phyloP scores from a whole-genome alignment of 305 asterid species.

The Rubia balearica region DNA sequence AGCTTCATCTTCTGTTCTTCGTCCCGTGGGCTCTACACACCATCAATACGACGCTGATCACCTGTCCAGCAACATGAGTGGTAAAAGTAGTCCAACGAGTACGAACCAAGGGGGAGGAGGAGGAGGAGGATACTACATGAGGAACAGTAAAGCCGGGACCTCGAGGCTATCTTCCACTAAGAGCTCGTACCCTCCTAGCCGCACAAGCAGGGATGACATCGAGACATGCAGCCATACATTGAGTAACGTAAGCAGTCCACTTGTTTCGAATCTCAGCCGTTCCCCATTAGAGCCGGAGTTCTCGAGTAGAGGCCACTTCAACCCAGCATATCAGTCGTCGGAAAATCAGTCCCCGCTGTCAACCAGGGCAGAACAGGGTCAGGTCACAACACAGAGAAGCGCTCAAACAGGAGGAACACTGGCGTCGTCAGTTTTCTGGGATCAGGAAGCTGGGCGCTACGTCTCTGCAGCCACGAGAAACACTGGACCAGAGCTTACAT shows the following conservation, averaged over 20 bases:
- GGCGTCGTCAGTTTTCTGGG: slow-evolving; percentile 86
- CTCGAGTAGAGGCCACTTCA: slow-evolving; percentile 48
- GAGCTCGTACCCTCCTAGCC: slow-evolving; percentile 78
- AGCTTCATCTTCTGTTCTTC: slow-evolving; percentile 87
- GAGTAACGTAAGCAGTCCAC: slow-evolving; percentile 87
- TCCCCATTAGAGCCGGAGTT: slow-evolving; percentile 38
- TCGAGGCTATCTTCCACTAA: slow-evolving; percentile 53
- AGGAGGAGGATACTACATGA: slow-evolving; percentile 39
- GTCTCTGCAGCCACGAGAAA: slow-evolving; percentile 52
- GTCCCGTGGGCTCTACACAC: slow-evolving; percentile 55
- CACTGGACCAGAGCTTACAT: slow-evolving; percentile 65
- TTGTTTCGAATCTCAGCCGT: slow-evolving; percentile 43
- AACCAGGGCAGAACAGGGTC: slow-evolving; percentile 22
- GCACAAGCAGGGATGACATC: slow-evolving; percentile 68
- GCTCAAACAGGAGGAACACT: slow-evolving; percentile 27
- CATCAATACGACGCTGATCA: slow-evolving; percentile 52
- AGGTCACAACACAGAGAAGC: slow-evolving; percentile 32
- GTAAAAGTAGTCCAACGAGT: slow-evolving; percentile 71
- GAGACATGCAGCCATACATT: slow-evolving; percentile 60
- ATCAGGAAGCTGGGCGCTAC: slow-evolving; percentile 75
- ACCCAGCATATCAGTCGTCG: slow-evolving; percentile 56
- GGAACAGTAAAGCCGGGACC: slow-evolving; percentile 44
- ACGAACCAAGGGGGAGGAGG: slow-evolving; percentile 38
- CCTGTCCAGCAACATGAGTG: slow-evolving; percentile 58
- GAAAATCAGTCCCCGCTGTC: slow-evolving; percentile 50